Base-by-base conservation (phyloP, 805 yeast species). In the Candida tammaniensis region DNA sequence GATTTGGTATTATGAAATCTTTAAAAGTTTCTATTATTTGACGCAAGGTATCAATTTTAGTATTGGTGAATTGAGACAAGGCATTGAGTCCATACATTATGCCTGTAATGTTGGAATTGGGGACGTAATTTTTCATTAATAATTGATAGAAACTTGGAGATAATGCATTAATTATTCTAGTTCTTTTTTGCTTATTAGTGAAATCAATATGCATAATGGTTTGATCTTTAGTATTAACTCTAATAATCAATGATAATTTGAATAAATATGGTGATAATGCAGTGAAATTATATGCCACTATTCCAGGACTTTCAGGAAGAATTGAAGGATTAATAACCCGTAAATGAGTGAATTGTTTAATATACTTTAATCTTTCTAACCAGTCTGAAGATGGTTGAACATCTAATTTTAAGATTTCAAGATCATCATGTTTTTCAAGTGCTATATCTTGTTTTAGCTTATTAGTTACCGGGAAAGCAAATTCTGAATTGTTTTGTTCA, bases 371-470 rank as follows among this genome's bases (percentile, higher is more conserved):
- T 13, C 69, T 46, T 24, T 47, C 37, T 7, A 32, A 17, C 64
- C 68, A 61, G 30, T 64, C 55, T 7, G 42, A 39, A 3, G 70
- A 57, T 2, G 72, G 70, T 5, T 52, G 47, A 4, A 64, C 69
- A 30, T 59, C 49, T 31, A 64, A 40, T 7, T 54, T 46, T 10
- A 54, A 23, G 3, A 57, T 43, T 10, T 38, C 40, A 14, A 38
- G 39, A 14, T 51, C 49, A 30, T 57, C 59, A 25, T 38, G 39
- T 17, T 24, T 24, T 21, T 43, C 47, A 11, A 30, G 8, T 3
- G 33, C 33, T 4, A 33, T 18, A 17, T 26, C 39, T 5, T 15
- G 4, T 12, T 21, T 35, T 7, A 27, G 13, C 15, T 31, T 30
- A 7, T 35, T 19, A 1, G 27, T 23, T 3, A 37, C 24, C 4